Evolutionary conservation across 495 filamentous ascomycete genomes (phyloP).

Genomic region (Pseudoneurospora amorphoporcata): DNA sequence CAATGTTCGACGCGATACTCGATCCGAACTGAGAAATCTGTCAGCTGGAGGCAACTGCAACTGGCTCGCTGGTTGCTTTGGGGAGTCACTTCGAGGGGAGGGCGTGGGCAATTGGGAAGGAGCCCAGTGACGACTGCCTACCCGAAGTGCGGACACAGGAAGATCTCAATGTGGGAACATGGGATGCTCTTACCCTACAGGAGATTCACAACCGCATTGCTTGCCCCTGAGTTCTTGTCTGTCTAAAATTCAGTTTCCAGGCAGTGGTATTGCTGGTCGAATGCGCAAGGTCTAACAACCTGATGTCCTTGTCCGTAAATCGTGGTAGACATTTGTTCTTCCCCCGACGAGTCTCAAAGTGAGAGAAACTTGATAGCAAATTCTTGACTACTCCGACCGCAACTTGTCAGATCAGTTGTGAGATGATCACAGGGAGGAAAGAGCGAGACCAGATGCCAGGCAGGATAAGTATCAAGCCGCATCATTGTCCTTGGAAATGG

Average conservation of each 20-base stretch:
- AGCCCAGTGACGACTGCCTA: not conserved
- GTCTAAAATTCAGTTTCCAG: not conserved
- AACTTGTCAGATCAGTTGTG: not conserved
- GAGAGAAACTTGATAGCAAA: not conserved
- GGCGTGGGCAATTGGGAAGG: not conserved
- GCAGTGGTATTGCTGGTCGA: not conserved
- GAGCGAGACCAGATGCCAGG: not conserved
- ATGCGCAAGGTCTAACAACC: not conserved
- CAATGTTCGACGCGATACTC: not conserved
- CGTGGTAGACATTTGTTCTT: not conserved
- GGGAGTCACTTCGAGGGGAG: not conserved
- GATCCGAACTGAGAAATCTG: not conserved
- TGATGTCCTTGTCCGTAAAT: not conserved
- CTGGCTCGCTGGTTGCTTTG: not conserved
- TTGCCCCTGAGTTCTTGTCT: not conserved
- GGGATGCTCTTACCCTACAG: not conserved
- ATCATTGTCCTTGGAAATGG: not conserved
- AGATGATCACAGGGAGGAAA: not conserved
- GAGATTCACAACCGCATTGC: not conserved
- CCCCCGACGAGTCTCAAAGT: not conserved
- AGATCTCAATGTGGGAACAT: not conserved
- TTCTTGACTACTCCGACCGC: not conserved
- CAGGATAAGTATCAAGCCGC: not conserved
- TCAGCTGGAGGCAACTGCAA: not conserved
- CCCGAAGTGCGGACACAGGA: not conserved